A percentile compares a stretch with the other conserved stretches of the same genome.
These are phyloP conservation scores for Xerocomus potaroensis DNA, from an alignment of 768 basidiomycete species.

Conservation along the genomic window DNA sequence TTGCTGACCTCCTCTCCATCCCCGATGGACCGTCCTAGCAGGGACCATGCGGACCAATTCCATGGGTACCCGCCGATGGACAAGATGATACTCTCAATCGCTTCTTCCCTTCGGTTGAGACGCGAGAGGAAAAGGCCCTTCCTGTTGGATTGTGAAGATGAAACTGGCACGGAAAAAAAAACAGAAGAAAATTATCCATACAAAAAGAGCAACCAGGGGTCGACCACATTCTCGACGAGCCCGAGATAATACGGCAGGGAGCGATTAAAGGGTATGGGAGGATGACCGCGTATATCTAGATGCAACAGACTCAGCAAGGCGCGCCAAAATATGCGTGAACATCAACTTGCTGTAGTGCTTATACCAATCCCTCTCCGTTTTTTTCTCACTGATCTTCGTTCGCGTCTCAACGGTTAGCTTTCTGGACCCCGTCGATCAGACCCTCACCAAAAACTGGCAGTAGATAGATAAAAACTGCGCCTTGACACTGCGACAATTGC, in stretches of 20 bases:
- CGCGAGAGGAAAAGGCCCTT: conserved; percentile 82
- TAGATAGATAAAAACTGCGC: conserved; percentile 77
- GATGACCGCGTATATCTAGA: conserved; percentile 66
- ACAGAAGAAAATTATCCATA: conserved; percentile 26
- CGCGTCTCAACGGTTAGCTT: conserved; percentile 2
- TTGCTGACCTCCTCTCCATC: conserved; percentile 78
- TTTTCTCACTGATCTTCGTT: conserved; percentile 74
- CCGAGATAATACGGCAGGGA: conserved; percentile 56
- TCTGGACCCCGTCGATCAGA: conserved; percentile 10
- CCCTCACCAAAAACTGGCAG: conserved; percentile 81
- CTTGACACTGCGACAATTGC: conserved; percentile 62
- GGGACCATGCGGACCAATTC: conserved; percentile 94
- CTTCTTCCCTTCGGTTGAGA: conserved; percentile 75
- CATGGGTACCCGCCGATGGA: conserved; percentile 80
- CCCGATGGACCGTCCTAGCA: conserved; percentile 72
- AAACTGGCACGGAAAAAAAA: background rate
- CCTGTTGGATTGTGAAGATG: conserved; percentile 37
- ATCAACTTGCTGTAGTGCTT: conserved; percentile 62
- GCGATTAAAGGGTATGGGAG: conserved; percentile 60
- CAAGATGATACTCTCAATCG: conserved; percentile 73
- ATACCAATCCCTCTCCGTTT: conserved; percentile 81
- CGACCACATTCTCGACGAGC: conserved; percentile 51
- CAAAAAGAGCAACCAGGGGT: conserved; percentile 87
- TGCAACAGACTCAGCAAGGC: conserved; percentile 1
- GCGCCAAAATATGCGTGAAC: background rate